Evolutionary conservation across 2,329 filamentous ascomycete genomes (phyloP).

Genomic region (Calonectria fujianensis): DNA sequence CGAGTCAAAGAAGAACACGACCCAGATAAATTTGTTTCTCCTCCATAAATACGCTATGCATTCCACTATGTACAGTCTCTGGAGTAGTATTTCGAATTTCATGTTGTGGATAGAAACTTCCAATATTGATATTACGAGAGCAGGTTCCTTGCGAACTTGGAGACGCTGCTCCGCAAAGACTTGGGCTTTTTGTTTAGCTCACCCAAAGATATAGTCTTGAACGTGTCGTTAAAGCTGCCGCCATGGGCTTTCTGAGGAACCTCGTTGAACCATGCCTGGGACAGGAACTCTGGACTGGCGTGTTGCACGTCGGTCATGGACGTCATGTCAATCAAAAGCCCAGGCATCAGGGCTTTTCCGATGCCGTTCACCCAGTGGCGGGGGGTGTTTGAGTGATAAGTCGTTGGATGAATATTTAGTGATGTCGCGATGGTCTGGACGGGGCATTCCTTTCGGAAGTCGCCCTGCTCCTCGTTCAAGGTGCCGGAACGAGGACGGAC

Average conservation of each 20-base stretch:
- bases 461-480: neutral
- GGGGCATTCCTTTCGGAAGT: neutral
- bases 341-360: neutral
- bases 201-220: neutral
- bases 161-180: neutral
- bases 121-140: neutral
- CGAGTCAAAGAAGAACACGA: too few relatives aligned
- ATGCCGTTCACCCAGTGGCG: neutral
- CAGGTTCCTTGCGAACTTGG: neutral
- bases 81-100: too few relatives aligned
- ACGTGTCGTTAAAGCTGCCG: neutral
- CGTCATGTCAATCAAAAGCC: neutral
- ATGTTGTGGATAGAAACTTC: neutral
- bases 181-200: neutral
- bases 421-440: neutral
- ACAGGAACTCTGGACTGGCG: neutral
- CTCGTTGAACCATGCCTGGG: neutral
- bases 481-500: neutral
- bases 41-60: too few relatives aligned
- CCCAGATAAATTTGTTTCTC: too few relatives aligned
- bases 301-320: neutral
- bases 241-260: fast-evolving
- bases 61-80: too few relatives aligned
- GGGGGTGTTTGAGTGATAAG: too few relatives aligned
- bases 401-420: too few relatives aligned